These are phyloP conservation scores for Vitis hybrid DNA, from an alignment of 177 flowering plant species.

Conservation along the genomic window DNA sequence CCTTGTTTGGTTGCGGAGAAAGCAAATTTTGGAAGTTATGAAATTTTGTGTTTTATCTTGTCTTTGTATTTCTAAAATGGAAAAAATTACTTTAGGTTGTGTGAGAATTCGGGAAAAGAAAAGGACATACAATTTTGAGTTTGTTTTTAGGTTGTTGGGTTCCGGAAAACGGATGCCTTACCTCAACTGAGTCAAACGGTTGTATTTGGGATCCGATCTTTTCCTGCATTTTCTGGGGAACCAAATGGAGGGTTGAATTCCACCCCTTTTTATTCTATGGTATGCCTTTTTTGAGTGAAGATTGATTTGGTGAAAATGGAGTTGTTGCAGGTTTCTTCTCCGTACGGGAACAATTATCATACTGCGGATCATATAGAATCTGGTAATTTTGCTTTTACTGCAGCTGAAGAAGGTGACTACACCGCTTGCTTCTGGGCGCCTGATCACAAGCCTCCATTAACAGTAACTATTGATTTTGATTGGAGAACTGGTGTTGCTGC, in stretches of 20 bases:
- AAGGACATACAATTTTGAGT: too few relatives aligned
- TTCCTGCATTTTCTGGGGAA: too few relatives aligned
- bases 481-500: constrained; percentile 79
- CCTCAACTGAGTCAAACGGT: too few relatives aligned
- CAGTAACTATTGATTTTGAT: constrained; percentile 56
- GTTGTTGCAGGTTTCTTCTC: constrained; percentile 54
- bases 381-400: constrained; percentile 69
- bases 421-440: constrained; percentile 56
- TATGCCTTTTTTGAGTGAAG: background rate
- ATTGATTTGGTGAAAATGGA: background rate
- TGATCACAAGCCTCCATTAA: constrained; percentile 37
- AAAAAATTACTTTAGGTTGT: too few relatives aligned
- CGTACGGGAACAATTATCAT: constrained; percentile 58
- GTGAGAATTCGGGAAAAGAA: too few relatives aligned
- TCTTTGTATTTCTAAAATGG: background rate
- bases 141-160: too few relatives aligned
- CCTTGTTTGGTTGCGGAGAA: background rate
- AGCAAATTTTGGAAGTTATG: too few relatives aligned
- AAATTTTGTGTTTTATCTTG: too few relatives aligned
- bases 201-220: too few relatives aligned
- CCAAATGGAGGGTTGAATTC: too few relatives aligned
- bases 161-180: too few relatives aligned
- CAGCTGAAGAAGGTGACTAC: constrained; percentile 66
- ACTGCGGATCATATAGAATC: constrained; percentile 42
- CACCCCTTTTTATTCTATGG: background rate